Evolutionary conservation across 2,329 filamentous ascomycete genomes (phyloP).

Genomic region (Colletotrichum abscissum): DNA sequence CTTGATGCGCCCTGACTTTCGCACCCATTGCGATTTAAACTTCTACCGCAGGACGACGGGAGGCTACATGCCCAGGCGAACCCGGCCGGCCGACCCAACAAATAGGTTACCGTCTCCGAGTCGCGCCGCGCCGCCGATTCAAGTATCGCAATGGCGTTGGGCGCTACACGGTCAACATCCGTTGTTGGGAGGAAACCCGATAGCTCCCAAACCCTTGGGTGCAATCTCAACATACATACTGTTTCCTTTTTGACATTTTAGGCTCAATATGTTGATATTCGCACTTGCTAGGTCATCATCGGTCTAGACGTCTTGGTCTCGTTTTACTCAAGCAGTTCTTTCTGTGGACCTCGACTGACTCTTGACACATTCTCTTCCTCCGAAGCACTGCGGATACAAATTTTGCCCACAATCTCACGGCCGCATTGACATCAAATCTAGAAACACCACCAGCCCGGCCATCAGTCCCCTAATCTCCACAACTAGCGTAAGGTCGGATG

Average conservation of each 20-base stretch:
- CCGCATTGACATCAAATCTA: slow-evolving; percentile 1
- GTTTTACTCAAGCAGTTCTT: not conserved
- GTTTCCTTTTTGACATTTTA: not conserved
- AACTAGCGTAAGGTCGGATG: not conserved
- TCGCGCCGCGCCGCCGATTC: not conserved
- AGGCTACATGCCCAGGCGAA: not conserved
- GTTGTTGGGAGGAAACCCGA: not conserved
- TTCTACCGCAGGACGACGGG: not conserved
- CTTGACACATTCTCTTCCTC: not conserved
- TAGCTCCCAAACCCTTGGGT: not conserved
- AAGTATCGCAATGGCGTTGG: not conserved
- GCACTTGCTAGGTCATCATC: not conserved
- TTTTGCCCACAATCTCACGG: not conserved
- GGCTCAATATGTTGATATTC: not conserved
- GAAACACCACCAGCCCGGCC: not conserved
- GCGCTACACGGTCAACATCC: not conserved
- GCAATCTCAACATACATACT: not conserved
- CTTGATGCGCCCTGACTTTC: not conserved
- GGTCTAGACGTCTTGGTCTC: not conserved
- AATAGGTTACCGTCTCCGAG: not conserved
- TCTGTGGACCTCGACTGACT: not conserved
- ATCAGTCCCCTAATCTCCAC: not conserved
- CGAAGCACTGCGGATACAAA: not conserved
- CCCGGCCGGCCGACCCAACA: not conserved
- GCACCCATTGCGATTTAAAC: slow-evolving; percentile 4